Evolutionary conservation across 1,284 basidiomycete genomes (phyloP).

Genomic region (Ceratobasidium sp.): DNA sequence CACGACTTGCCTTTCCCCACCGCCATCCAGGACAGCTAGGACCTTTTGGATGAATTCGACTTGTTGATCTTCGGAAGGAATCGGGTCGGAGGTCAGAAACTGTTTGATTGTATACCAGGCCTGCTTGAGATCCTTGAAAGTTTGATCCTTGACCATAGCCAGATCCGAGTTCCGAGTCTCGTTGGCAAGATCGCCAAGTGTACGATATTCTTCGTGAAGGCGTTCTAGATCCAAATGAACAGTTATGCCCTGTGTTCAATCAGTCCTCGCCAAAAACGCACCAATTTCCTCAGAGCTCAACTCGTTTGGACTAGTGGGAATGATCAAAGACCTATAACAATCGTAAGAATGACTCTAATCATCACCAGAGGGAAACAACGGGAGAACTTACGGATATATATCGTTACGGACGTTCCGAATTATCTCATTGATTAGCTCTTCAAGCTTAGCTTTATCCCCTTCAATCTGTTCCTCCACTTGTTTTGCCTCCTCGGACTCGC

Average conservation of each 20-base stretch:
- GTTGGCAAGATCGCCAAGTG: neutral
- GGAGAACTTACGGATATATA: constrained; percentile 6
- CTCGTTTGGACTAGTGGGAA: neutral
- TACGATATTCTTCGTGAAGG: neutral
- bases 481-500: neutral
- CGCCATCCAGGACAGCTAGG: neutral
- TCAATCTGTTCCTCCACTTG: neutral
- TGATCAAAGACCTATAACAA: too few relatives aligned
- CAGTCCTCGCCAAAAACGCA: neutral
- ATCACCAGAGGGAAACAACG: too few relatives aligned
- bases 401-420: neutral
- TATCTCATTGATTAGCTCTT: neutral
- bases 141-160: neutral
- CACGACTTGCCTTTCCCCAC: neutral
- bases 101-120: constrained; percentile 15
- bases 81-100: neutral
- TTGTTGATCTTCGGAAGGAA: constrained; percentile 2
- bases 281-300: neutral
- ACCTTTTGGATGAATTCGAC: neutral
- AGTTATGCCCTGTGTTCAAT: neutral
- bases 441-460: constrained; percentile 1
- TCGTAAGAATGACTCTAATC: neutral
- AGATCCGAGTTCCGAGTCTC: neutral
- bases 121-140: constrained; percentile 20
- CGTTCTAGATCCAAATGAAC: neutral